Conservation (phyloP, 192 early-diverging fungal species). For the Entophlyctis helioformis region DNA sequence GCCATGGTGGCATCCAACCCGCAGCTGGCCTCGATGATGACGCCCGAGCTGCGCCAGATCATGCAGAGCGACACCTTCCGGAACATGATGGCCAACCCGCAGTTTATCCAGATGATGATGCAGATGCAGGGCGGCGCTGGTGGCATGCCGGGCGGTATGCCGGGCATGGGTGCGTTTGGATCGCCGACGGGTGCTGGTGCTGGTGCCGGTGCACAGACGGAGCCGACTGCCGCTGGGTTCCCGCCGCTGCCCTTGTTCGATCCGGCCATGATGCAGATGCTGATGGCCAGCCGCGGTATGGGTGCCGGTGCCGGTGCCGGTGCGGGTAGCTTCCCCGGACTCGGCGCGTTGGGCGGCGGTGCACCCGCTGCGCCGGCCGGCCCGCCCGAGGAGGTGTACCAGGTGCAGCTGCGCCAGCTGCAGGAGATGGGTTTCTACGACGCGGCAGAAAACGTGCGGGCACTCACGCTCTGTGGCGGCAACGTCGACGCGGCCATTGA, state of each 20-base stretch:
- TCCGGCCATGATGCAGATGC: constrained; percentile 11
- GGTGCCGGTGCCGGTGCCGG: neutral
- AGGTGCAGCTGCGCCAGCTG: constrained; percentile 65
- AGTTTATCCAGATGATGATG: constrained; percentile 60
- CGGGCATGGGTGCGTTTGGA: constrained; percentile 22
- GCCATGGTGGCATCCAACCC: constrained; percentile 77
- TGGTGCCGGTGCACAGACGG: constrained; percentile 2
- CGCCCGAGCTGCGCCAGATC: constrained; percentile 77
- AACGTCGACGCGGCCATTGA: constrained; percentile 95
- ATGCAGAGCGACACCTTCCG: constrained; percentile 48
- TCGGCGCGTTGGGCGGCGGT: neutral
- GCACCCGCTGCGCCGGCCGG: constrained; percentile 8
- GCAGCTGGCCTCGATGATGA: constrained; percentile 57
- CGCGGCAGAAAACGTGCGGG: constrained; percentile 80
- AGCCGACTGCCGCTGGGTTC: neutral
- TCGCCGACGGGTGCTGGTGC: constrained; percentile 1
- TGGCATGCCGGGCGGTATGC: constrained; percentile 18
- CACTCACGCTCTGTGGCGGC: constrained; percentile 66
- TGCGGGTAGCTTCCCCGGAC: constrained; percentile 1
- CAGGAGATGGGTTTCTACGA: constrained; percentile 97
- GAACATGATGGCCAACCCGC: constrained; percentile 72
- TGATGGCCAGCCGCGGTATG: constrained; percentile 8
- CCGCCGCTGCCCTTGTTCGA: constrained; percentile 4
- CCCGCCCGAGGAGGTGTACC: constrained; percentile 36
- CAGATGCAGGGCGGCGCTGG: too few relatives aligned